Base-by-base conservation (phyloP, 495 filamentous ascomycete species). In the Hyaloscypha bicolor region DNA sequence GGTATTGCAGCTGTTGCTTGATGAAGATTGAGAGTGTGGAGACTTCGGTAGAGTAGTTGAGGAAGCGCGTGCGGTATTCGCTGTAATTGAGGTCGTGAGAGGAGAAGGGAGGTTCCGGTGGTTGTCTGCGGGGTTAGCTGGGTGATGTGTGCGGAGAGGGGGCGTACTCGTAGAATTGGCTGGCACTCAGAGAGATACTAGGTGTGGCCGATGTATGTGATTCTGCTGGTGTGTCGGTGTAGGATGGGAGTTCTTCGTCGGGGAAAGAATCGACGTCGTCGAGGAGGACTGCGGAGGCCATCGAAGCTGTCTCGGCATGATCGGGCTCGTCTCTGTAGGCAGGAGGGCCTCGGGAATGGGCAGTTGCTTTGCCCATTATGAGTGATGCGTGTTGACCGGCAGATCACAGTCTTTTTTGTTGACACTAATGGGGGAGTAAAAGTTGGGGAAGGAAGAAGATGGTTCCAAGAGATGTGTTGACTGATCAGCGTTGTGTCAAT, bases 11-110 rank as follows among this genome's bases (percentile, higher is more conserved):
- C 33, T 81, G 81, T 2, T 69, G 52, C 6, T 69, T 69, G 60
- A 88, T 76, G 66, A 82, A 78, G 0, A 66, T 56, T 51, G 82
- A 78, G 37, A 88, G 80, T 6, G 68, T 56, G 2, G 66, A 58
- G 0, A 82, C 80, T 48, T 83, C 73, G 6, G 57, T 64, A 9
- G 66, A 69, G 45, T 63, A 72, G 57, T 55, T 37, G 9, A 62
- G 66, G 39, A 72, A 72, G 22, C 62, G 62, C 33, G 69, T 71
- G 37, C 65, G 65, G 42, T 64, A 51, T 63, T 71, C 65, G 21
- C n/a, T 45, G 9, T 33, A 52, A 35, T 25, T 35, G 1, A 63
- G 33, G 53, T 67, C 65, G 51, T 71, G 65, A 19, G 52, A 60
- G 3, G 68, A 70, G 32, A 68, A 73, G 4, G 71, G 62, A 32